phyloP scores from a whole-genome alignment of 371 early-diverging fungal genomes.

The Apophysomyces trapeziformis region DNA sequence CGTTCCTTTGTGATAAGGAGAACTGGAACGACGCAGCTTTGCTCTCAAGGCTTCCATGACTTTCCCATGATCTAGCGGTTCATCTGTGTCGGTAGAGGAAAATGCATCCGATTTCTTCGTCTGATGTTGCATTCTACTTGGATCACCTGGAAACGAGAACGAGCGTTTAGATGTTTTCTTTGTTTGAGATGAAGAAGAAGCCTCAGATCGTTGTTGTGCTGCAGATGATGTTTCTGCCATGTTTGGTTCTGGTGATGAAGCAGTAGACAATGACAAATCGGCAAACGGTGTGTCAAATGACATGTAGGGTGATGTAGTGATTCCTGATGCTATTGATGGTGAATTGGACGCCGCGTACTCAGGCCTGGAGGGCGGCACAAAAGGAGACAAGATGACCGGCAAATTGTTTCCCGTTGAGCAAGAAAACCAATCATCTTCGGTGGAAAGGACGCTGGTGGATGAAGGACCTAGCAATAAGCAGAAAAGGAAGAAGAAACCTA shows the following conservation, averaged over 20 bases:
- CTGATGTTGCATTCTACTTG: background rate
- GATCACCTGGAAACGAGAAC: background rate
- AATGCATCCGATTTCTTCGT: background rate
- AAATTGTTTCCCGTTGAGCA: background rate
- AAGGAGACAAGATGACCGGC: constrained; percentile 5
- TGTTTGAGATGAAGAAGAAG: background rate
- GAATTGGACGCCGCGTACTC: background rate
- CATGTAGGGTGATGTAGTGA: constrained; percentile 11
- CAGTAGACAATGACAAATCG: constrained; percentile 4
- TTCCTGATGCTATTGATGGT: constrained; percentile 3
- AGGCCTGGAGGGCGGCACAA: background rate
- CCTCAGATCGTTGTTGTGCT: background rate
- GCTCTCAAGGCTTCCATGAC: constrained; percentile 44
- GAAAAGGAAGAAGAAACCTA: too few species aligned
- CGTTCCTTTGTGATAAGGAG: constrained; percentile 5
- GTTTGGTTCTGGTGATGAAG: constrained; percentile 13
- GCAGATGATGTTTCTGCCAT: background rate
- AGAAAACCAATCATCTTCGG: constrained; percentile 6
- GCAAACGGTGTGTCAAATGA: constrained; percentile 8
- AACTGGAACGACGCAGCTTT: constrained; percentile 33
- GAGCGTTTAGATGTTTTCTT: background rate
- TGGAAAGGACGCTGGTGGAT: background rate
- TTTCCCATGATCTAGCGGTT: constrained; percentile 29
- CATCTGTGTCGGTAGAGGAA: background rate
- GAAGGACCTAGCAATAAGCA: background rate